These are phyloP conservation scores for Termitomyces sp. DNA, from an alignment of 768 basidiomycete species.

Conservation along the genomic window DNA sequence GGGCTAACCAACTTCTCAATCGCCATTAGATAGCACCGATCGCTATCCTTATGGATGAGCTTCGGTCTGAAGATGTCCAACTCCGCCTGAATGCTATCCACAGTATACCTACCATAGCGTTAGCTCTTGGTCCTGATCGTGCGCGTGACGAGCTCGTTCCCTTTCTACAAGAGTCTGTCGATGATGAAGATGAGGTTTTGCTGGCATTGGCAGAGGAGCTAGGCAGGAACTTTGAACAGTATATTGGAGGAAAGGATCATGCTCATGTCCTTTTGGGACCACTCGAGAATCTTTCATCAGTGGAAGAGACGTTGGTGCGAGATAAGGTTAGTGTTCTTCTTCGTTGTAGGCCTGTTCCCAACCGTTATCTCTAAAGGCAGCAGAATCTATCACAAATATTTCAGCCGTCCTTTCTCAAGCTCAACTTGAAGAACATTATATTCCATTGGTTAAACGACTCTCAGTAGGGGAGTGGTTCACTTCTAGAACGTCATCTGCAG, in stretches of 20 bases:
- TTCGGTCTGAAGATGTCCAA: constrained; percentile 96
- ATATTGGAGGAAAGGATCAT: constrained; percentile 83
- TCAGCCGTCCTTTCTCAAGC: constrained; percentile 66
- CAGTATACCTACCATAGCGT: constrained; percentile 95
- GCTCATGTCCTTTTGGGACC: constrained; percentile 89
- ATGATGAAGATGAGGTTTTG: constrained; percentile 98
- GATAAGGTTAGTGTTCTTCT: constrained; percentile 76
- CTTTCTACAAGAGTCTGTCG: constrained; percentile 97
- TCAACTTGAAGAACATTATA: constrained; percentile 86
- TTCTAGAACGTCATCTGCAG: constrained; percentile 91
- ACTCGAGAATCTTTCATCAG: constrained; percentile 90
- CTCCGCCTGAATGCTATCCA: constrained; percentile 94
- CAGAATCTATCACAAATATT: constrained; percentile 92
- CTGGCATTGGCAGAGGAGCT: constrained; percentile 94
- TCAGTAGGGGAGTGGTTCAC: constrained; percentile 98
- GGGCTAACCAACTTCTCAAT: constrained; percentile 5
- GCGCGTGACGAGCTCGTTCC: constrained; percentile 93
- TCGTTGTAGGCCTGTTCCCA: constrained; percentile 4
- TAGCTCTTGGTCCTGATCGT: constrained; percentile 92
- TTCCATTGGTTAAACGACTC: constrained; percentile 86
- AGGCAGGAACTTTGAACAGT: constrained; percentile 88
- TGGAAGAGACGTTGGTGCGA: constrained; percentile 95
- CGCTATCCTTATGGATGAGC: constrained; percentile 96
- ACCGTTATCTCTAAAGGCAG: constrained; percentile 52
- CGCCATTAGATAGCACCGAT: constrained; percentile 77